Conservation (phyloP, 139 green algal genomes). For the Astrephomene gubernaculifera region DNA sequence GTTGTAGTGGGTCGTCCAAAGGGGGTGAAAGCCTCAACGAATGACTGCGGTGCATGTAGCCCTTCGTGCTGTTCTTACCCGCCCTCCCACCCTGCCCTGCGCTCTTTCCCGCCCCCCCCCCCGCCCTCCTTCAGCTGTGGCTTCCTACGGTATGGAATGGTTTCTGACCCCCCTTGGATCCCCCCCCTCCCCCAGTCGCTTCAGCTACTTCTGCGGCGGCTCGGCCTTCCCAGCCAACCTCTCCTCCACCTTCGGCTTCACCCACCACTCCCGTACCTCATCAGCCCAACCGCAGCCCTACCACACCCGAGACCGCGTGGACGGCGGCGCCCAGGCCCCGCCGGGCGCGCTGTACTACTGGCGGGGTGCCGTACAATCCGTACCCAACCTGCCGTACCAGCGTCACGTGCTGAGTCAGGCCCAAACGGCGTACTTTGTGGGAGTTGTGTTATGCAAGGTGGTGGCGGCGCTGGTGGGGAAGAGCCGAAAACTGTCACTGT, state of each 20-base stretch:
- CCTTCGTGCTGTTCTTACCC: neutral
- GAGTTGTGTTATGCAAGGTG: conserved; percentile 67
- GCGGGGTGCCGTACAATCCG: conserved; percentile 63
- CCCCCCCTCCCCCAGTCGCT: neutral
- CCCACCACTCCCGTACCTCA: too few species aligned
- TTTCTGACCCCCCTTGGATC: neutral
- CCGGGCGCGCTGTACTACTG: conserved; percentile 72
- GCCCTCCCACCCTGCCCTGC: neutral
- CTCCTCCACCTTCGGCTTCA: conserved; percentile 64
- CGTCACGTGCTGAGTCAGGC: conserved; percentile 65
- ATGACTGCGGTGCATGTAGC: neutral
- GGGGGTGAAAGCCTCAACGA: neutral
- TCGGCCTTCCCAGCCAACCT: neutral
- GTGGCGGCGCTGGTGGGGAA: conserved; percentile 82
- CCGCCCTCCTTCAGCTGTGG: neutral
- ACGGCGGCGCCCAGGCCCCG: conserved; percentile 39
- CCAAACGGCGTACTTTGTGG: conserved; percentile 85
- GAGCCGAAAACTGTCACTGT: conserved; percentile 82
- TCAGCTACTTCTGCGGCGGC: conserved; percentile 3
- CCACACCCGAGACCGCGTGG: conserved; percentile 28
- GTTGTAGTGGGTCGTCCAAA: neutral
- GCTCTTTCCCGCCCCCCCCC: neutral
- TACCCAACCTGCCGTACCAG: conserved; percentile 77
- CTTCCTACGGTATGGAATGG: too few species aligned
- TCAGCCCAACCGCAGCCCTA: too few species aligned